Evolutionary conservation across 352 stramenopile genomes (phyloP).

Genomic region (Globisporangium barbulae): DNA sequence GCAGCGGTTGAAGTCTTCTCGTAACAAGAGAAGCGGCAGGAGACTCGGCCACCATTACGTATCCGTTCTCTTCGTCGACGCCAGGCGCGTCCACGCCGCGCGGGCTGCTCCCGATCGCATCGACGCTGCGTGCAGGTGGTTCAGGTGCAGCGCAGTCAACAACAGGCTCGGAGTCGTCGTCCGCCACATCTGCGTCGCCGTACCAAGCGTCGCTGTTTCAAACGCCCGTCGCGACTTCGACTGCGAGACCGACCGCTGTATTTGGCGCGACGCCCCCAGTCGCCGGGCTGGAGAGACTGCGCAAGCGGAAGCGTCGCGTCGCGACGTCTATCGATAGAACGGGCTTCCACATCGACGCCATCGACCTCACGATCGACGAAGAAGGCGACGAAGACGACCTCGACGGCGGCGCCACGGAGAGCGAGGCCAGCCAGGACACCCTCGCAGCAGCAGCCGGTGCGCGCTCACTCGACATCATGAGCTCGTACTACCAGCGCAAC

Average conservation of each 20-base stretch:
- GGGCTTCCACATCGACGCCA: constrained; percentile 16
- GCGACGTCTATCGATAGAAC: constrained; percentile 30
- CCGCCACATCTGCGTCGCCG: background rate
- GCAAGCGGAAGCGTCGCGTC: constrained; percentile 43
- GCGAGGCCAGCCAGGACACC: background rate
- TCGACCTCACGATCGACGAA: constrained; percentile 22
- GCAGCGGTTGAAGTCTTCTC: background rate
- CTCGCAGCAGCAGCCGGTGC: background rate
- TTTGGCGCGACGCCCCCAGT: constrained; percentile 9
- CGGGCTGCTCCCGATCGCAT: constrained; percentile 1
- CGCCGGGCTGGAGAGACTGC: constrained; percentile 15
- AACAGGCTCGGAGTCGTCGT: background rate
- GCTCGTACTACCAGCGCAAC: constrained; percentile 10
- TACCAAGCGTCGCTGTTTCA: constrained; percentile 18
- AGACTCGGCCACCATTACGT: constrained; percentile 9
- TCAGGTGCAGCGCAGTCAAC: background rate
- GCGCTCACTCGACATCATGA: constrained; percentile 10
- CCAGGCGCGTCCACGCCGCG: constrained; percentile 14
- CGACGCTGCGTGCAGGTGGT: constrained; percentile 3
- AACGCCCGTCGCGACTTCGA: constrained; percentile 10
- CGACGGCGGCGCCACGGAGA: constrained; percentile 2
- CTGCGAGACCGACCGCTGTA: background rate
- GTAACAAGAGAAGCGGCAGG: background rate
- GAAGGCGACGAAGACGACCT: constrained; percentile 13
- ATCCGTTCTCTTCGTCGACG: constrained; percentile 11